A percentile compares a stretch with the other conserved stretches of the same genome.
These are phyloP conservation scores for Acrodontium crateriforme DNA, from an alignment of 2,329 filamentous ascomycete genomes.

Conservation along the genomic window DNA sequence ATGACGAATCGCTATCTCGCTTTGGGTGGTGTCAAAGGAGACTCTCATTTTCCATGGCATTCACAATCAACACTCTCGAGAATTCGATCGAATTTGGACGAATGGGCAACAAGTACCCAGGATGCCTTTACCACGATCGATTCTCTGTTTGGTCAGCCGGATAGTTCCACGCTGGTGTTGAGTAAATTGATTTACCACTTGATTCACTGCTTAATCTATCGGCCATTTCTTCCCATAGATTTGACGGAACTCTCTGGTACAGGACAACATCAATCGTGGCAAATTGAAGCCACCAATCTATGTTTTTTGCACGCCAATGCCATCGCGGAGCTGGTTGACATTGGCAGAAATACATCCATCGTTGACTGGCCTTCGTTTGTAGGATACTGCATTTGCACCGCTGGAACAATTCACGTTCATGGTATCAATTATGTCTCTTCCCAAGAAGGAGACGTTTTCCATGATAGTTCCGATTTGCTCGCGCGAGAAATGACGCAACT, in stretches of 20 bases:
- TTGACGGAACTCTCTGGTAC: constrained; percentile 65
- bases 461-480: constrained; percentile 53
- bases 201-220: constrained; percentile 74
- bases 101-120: constrained; percentile 71
- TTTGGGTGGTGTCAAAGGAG: constrained; percentile 73
- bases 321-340: constrained; percentile 68
- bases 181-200: constrained; percentile 81
- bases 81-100: constrained; percentile 70
- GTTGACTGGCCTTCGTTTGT: constrained; percentile 81
- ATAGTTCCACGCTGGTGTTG: constrained; percentile 65
- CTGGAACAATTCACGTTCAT: constrained; percentile 78
- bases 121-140: constrained; percentile 66
- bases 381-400: constrained; percentile 74
- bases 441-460: constrained; percentile 50
- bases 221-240: constrained; percentile 75
- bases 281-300: constrained; percentile 78
- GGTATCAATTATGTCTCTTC: constrained; percentile 60
- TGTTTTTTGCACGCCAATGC: constrained; percentile 80
- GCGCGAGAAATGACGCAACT: constrained; percentile 69
- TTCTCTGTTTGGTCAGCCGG: constrained; percentile 59
- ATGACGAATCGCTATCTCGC: constrained; percentile 74
- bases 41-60: constrained; percentile 86
- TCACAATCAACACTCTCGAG: constrained; percentile 72
- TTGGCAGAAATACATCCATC: constrained; percentile 58
- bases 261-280: constrained; percentile 81